Base-by-base conservation (phyloP, 371 early-diverging fungal species). In the Rhizomucor pusillus region DNA sequence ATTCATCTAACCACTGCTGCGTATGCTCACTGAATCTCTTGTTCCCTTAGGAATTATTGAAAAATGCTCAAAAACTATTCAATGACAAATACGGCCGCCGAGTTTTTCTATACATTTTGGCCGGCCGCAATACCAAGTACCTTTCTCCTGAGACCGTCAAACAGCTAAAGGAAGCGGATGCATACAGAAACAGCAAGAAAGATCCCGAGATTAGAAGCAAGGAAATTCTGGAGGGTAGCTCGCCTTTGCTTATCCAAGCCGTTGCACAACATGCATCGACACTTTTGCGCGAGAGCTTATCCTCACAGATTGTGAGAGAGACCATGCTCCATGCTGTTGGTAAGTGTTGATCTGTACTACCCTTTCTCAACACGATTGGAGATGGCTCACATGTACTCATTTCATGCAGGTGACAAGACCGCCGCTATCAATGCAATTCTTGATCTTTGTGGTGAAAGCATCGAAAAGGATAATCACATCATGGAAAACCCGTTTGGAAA, bases 71-170 rank as follows among this genome's bases (percentile, higher is more conserved):
- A 24, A 79, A 81, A 35, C 65, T 91, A 44, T 67, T 85, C 45
- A 73, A 78, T 29, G 80, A 90, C 67, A 87, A 86, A 65, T 87
- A 74, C 64, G 91, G 87, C 19, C 85, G 90, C 43, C 86, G 91
- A 54, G 80, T 87, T 43, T 75, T 89, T 50, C 69, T 89, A 56
- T 89, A 88, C 56, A 69, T 90, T 19, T 75, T 90, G 46, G 79
- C 79, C 35, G 90, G 92, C 44, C 86, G 90, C 52, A 80, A 82
- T 56, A 81, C 81, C 43, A 79, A 80, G 63, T 90, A 86, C 56
- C 67, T 90, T 19, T 83, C 83, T n/a, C 74, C 72, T 43, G 83
- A 84, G 29, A 84, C 77, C 39, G 79, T 90, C 9, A 66, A 81
- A 41, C 64, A 84, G 19, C 64, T 91, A 56, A 80, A 69, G 44